Base-by-base conservation (phyloP, 129 eudicot genomes). In the Helichrysum umbraculigerum region DNA sequence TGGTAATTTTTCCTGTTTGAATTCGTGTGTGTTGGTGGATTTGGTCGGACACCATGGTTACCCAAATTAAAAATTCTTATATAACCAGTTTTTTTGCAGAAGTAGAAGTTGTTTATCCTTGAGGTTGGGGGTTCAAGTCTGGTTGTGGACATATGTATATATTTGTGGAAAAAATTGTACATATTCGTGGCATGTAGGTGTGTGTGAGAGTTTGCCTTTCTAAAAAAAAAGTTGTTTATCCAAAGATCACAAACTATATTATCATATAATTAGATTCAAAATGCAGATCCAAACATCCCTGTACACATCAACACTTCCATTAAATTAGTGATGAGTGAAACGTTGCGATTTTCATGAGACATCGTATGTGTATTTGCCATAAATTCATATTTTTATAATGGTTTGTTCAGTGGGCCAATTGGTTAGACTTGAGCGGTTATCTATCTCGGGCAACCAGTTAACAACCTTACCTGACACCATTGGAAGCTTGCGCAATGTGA, bases 401-500 rank as follows among this genome's bases (percentile, higher is more conserved):
- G 50, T 64, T 65, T 80, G 68, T 79, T 87, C 80, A 94, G 98
- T 94, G 85, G 98, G 98, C 78, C 98, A 94, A 81, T 76, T 94
- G 87, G 93, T 94, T 86, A 92, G 86, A 87, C 91, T 94, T 79
- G 97, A 94, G 83, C 88, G 83, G 67, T 75, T 94, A 82, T 91
- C 97, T 41, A 86, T 91, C 72, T 88, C 97, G 21, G 91, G 89
- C 66, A 94, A 94, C 77, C 47, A 79, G 84, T 81, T 94, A 76
- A 81, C 81, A 6, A 52, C 77, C 72, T 76, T 94, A 84, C 98
- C 98, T 32, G 98, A 94, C 59, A 94, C 98, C 28, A 86, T 94
- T 16, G 98, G 98, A 76, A 94, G 96, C 84, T 86, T 94, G 83
- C 92, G 98, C 50, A 88, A 87, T 81, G 98, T 94, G 79, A 91